Evolutionary conservation across 306 rosid genomes (phyloP).

Genomic region (Malus domestica): ASM211411v1 NC_041794.1:2869501-2870000

Average conservation of each 20-base stretch:
- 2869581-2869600: conserved; percentile 25
- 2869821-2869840: neutral
- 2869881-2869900: neutral
- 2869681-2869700: neutral
- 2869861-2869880: neutral
- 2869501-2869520: too few relatives aligned
- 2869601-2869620: neutral
- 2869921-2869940: neutral
- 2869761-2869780: conserved; percentile 17
- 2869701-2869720: neutral
- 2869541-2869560: too few relatives aligned
- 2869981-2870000: too few relatives aligned
- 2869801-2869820: neutral
- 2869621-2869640: conserved; percentile 1
- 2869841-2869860: conserved; percentile 1
- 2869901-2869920: neutral
- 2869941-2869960: neutral
- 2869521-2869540: too few relatives aligned
- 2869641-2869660: neutral
- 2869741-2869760: neutral
- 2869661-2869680: conserved; percentile 21
- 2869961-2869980: neutral
- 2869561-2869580: too few relatives aligned
- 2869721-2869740: conserved; percentile 7
- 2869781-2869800: conserved; percentile 18